phyloP scores from a whole-genome alignment of 345 rosid genomes.

The Melastoma malabathricum region DNA sequence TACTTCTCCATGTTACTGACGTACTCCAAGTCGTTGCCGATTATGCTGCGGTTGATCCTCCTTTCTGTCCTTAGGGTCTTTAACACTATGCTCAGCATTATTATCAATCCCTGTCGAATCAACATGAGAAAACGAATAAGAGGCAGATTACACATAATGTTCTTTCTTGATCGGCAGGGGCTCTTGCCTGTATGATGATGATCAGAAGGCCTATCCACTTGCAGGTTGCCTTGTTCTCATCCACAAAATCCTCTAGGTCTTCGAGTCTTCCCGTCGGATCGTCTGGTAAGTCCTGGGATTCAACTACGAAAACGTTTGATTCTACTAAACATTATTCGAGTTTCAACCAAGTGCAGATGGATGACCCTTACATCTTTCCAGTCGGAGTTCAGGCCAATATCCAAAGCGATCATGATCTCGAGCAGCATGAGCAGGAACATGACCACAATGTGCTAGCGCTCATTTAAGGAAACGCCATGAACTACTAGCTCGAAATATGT shows the following conservation, averaged over 20 bases:
- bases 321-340: background rate
- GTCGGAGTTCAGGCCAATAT: constrained; percentile 34
- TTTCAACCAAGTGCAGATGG: background rate
- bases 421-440: constrained; percentile 25
- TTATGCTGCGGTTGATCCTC: no score
- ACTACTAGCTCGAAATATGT: no score
- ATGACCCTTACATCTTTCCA: constrained; percentile 33
- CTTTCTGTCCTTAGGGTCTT: no score
- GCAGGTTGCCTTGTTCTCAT: constrained; percentile 27
- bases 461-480: background rate
- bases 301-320: background rate
- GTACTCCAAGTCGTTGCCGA: no score
- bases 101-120: no score
- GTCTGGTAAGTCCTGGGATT: constrained; percentile 39
- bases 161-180: no score
- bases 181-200: constrained; percentile 27
- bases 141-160: no score
- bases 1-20: no score
- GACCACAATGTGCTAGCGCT: constrained; percentile 19
- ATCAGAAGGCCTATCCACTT: constrained; percentile 29
- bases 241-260: constrained; percentile 33
- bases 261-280: constrained; percentile 45
- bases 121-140: no score
- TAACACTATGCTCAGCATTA: no score
- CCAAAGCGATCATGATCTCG: constrained; percentile 27